These are phyloP conservation scores for Mollisia scopiformis DNA, from an alignment of 2,329 filamentous ascomycete genomes.

Conservation along the genomic window DNA sequence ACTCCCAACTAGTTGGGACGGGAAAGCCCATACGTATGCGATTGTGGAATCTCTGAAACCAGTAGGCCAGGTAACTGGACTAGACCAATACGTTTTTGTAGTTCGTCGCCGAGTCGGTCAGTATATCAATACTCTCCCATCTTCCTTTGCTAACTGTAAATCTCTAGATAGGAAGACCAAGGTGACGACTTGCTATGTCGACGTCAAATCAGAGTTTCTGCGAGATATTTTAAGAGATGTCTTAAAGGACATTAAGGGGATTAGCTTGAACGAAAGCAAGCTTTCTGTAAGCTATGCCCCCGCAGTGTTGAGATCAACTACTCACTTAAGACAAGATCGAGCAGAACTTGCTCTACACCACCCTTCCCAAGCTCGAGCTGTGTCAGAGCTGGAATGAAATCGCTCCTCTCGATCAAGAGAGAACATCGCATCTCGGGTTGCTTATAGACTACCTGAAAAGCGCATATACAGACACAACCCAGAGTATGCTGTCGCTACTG, in stretches of 20 bases:
- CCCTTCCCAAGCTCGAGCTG: conserved; percentile 17
- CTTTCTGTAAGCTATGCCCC: conserved; percentile 11
- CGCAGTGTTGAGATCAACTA: neutral
- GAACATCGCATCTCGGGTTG: conserved; percentile 14
- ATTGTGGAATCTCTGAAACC: conserved; percentile 27
- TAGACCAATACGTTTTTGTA: conserved; percentile 23
- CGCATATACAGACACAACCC: conserved; percentile 12
- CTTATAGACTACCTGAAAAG: conserved; percentile 20
- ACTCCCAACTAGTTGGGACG: conserved; percentile 24
- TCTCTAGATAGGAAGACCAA: conserved; percentile 8
- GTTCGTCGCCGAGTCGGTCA: conserved; percentile 18
- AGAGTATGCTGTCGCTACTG: conserved; percentile 29
- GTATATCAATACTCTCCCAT: conserved; percentile 6
- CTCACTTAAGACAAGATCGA: conserved; percentile 5
- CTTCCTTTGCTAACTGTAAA: neutral
- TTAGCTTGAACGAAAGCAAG: conserved; percentile 34
- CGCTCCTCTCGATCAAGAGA: neutral
- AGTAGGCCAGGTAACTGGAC: conserved; percentile 14
- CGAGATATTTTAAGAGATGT: conserved; percentile 37
- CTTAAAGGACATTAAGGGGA: conserved; percentile 34
- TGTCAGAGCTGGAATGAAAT: neutral
- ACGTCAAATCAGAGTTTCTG: conserved; percentile 39
- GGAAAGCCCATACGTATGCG: conserved; percentile 34
- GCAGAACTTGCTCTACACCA: conserved; percentile 18
- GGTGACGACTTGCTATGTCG: conserved; percentile 26